Base-by-base conservation (phyloP, 2,329 filamentous ascomycete genomes). In the Claviceps paspali region DNA sequence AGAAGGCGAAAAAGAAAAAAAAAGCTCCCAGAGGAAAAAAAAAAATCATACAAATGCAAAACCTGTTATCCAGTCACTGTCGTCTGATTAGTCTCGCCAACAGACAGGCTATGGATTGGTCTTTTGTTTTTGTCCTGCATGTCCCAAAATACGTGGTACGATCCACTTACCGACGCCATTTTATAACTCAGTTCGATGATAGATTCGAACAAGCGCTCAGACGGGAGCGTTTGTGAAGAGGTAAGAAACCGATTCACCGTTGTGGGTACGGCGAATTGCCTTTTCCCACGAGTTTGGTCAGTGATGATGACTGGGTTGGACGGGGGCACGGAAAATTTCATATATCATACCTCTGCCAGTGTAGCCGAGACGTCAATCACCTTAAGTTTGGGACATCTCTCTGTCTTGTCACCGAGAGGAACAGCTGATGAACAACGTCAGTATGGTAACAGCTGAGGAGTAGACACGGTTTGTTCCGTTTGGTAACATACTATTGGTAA, bases 311-410 rank as follows among this genome's bases (percentile, higher is more conserved):
- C 10, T 31, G 11, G 24, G 24, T 26, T 5, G 24, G 10, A 26
- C 24, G 11, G 11, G 10, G 24, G 11, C 7, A 26, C 10, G 6
- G 24, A 26, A 10, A 6, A 6, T 26, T 26, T 10, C 9, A 26
- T 12, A 26, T 18, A 26, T n/a, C 55, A 32, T 52, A 63, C 62
- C 58, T 70, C 78, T n/a, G 76, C 78, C 40, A 82, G 64, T 26
- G 86, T 94, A 29, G 83, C 81, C 50, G 81, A 85, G 49, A 95
- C 84, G 59, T 95, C 87, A 55, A 95, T 93, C 39, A 87, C 87
- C 60, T 86, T 79, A 45, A 95, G 73, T 59, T 82, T 80, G 40
- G 76, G 70, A 60, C 87, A 92, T 29, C 69, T 61, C 52, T 79
- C 75, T 55, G 81, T 79, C 68, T 92, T 88, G 55, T 85, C 82